A percentile compares a stretch with the other conserved stretches of the same genome.
These are phyloP conservation scores for Suillus paluster DNA, from an alignment of 768 basidiomycete genomes.

Conservation along the genomic window DNA sequence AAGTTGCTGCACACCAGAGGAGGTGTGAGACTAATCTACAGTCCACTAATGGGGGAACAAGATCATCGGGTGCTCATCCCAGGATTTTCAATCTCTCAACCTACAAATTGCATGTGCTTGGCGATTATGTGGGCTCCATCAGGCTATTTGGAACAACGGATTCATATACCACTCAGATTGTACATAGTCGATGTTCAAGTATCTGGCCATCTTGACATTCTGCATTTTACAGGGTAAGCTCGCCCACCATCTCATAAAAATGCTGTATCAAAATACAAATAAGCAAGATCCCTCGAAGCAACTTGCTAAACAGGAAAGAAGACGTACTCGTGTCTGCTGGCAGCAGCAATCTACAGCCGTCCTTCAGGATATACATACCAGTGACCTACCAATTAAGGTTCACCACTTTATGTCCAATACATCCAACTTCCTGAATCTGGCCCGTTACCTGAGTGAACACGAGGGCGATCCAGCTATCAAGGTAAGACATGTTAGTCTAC, in stretches of 20 bases:
- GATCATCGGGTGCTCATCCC: neutral
- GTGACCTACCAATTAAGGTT: neutral
- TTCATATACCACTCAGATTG: conserved; percentile 37
- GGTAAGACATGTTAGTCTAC: neutral
- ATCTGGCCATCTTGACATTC: neutral
- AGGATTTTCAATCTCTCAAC: conserved; percentile 36
- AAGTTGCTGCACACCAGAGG: conserved; percentile 22
- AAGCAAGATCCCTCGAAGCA: conserved; percentile 17
- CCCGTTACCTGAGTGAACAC: neutral
- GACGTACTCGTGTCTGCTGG: conserved; percentile 2
- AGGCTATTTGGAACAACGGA: conserved; percentile 38
- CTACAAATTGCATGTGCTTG: conserved; percentile 41
- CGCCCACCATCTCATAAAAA: conserved; percentile 36
- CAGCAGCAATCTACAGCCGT: neutral
- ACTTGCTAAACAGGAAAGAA: conserved; percentile 18
- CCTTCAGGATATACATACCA: neutral
- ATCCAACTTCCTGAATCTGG: conserved; percentile 7
- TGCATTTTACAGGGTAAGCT: conserved; percentile 35
- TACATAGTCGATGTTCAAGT: conserved; percentile 16
- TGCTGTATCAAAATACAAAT: conserved; percentile 30
- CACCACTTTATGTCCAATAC: conserved; percentile 8
- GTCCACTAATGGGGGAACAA: neutral
- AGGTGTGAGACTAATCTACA: neutral
- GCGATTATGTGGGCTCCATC: conserved; percentile 36
- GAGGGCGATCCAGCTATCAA: conserved; percentile 17